These are phyloP conservation scores for Yarrowia osloensis DNA, from an alignment of 805 yeast genomes.

Conservation along the genomic window DNA sequence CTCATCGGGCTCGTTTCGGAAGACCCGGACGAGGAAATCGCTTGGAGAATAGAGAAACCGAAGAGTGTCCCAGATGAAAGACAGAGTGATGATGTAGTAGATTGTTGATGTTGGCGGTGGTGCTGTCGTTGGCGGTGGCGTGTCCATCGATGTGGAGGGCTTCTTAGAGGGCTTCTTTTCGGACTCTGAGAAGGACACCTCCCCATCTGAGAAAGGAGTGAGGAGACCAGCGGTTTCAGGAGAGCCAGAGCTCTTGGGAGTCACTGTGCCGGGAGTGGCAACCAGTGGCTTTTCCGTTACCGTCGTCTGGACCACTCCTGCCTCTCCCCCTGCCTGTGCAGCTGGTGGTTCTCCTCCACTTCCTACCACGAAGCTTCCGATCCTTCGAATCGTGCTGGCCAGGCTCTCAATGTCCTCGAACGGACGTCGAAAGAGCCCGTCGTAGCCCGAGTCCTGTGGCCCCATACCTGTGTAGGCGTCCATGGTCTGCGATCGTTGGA, in stretches of 20 bases:
- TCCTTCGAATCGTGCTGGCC: slow-evolving; percentile 24
- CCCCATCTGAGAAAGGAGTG: slow-evolving; percentile 20
- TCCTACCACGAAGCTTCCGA: slow-evolving; percentile 13
- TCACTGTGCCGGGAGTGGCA: not conserved
- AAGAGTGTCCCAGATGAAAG: slow-evolving; percentile 25
- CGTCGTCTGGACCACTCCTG: not conserved
- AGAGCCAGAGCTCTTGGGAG: not conserved
- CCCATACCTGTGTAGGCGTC: slow-evolving; percentile 26
- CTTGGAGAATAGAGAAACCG: slow-evolving; percentile 2
- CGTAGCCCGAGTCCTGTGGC: slow-evolving; percentile 15
- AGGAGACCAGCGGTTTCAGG: not conserved
- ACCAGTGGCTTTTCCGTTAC: slow-evolving; percentile 5
- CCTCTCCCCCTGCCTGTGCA: not conserved
- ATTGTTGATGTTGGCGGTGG: not conserved
- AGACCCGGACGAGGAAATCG: slow-evolving; percentile 12
- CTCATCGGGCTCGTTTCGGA: slow-evolving; percentile 23
- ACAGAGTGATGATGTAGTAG: slow-evolving; percentile 12
- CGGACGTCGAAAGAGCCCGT: slow-evolving; percentile 17
- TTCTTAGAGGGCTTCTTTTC: slow-evolving; percentile 1
- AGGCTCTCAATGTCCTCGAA: slow-evolving; percentile 24
- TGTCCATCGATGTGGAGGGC: not conserved
- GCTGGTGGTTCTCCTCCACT: not conserved
- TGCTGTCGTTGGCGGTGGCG: not conserved
- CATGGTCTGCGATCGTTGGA: slow-evolving; percentile 22
- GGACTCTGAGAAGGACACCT: slow-evolving; percentile 6